These are phyloP conservation scores for Casuarina equisetifolia DNA, from an alignment of 306 rosid species.

Conservation along the genomic window DNA sequence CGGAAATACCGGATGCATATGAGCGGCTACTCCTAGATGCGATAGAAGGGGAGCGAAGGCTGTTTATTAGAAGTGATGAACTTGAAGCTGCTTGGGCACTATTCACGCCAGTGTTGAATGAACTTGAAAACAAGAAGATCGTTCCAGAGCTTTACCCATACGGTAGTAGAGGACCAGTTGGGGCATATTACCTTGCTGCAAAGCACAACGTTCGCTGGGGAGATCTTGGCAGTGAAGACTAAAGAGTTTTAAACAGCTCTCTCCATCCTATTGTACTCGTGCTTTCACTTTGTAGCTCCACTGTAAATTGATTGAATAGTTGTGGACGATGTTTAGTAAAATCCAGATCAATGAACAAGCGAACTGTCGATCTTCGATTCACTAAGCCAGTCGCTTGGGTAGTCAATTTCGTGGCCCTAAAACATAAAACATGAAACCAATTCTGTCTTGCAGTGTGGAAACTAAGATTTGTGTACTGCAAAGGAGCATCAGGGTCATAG, in stretches of 20 bases:
- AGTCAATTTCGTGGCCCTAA: no score
- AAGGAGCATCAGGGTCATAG: no score
- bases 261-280: no score
- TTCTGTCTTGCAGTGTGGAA: no score
- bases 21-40: slow-evolving; percentile 94
- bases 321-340: not conserved
- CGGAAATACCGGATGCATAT: slow-evolving; percentile 92
- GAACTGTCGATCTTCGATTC: not conserved
- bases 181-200: slow-evolving; percentile 94
- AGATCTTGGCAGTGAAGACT: slow-evolving; percentile 60
- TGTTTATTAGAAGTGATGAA: slow-evolving; percentile 96
- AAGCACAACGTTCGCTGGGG: slow-evolving; percentile 92
- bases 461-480: no score
- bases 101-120: slow-evolving; percentile 86
- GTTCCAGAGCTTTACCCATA: slow-evolving; percentile 92
- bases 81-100: slow-evolving; percentile 93
- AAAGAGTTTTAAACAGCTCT: slow-evolving; percentile 18
- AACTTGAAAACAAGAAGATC: slow-evolving; percentile 81
- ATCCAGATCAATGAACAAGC: not conserved
- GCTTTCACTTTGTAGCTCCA: not conserved
- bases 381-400: not conserved
- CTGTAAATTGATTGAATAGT: not conserved
- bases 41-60: slow-evolving; percentile 85
- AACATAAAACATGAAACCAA: no score
- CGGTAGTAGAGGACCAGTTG: slow-evolving; percentile 95